phyloP scores from a whole-genome alignment of 805 yeast species.

The Danielia oregonensis region DNA sequence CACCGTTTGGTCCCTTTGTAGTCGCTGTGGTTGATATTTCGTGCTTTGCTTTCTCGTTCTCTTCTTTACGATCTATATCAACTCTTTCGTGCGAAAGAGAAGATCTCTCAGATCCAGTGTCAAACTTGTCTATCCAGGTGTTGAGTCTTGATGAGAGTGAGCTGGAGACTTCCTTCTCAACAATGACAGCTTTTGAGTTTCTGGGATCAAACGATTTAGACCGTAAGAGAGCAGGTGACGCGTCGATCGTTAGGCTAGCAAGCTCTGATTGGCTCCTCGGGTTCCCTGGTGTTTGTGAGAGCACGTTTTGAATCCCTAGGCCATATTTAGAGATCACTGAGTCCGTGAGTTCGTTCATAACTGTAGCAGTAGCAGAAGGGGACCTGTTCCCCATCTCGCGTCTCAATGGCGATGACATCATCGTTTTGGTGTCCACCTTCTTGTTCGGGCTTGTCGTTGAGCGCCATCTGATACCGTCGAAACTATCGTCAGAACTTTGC shows the following conservation, averaged over 20 bases:
- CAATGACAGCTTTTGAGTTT: conserved; percentile 3
- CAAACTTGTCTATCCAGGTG: conserved; percentile 32
- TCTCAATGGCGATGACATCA: conserved; percentile 44
- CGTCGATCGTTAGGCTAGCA: conserved; percentile 11
- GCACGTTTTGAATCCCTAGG: conserved; percentile 26
- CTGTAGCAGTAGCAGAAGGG: conserved; percentile 8
- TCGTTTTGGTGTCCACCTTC: conserved; percentile 6
- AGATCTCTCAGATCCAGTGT: not conserved
- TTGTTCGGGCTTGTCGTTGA: conserved; percentile 11
- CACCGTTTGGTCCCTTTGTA: too few species aligned
- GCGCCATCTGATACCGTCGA: conserved; percentile 37
- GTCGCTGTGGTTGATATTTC: too few species aligned
- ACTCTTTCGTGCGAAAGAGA: not conserved
- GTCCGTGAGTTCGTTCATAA: conserved; percentile 30
- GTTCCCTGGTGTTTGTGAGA: conserved; percentile 31
- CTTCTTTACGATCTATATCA: not conserved
- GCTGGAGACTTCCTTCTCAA: not conserved
- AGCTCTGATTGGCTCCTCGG: conserved; percentile 34
- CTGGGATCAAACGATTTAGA: conserved; percentile 34
- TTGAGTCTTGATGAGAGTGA: conserved; percentile 9
- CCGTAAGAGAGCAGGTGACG: conserved; percentile 34
- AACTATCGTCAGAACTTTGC: conserved; percentile 42
- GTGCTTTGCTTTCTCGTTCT: not conserved
- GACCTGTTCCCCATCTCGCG: conserved; percentile 6
- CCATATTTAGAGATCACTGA: conserved; percentile 43